Percentiles rank a stretch among this genome's conserved stretches.
phyloP scores from a whole-genome alignment of 2,329 filamentous ascomycete genomes.

The Xylaria arbuscula region DNA sequence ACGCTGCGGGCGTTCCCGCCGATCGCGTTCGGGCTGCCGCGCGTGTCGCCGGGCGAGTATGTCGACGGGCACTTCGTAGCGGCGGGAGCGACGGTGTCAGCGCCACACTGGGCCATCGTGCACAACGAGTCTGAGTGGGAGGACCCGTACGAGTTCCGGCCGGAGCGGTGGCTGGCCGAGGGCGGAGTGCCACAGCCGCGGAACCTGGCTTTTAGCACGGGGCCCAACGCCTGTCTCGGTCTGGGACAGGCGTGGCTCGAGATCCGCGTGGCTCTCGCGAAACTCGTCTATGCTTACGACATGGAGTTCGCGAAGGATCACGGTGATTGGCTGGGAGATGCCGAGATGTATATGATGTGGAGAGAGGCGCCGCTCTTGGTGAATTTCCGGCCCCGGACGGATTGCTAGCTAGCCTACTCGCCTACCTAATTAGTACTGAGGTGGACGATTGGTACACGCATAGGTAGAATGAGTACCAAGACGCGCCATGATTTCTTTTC shows the following conservation, averaged over 20 bases:
- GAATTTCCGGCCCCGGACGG: conserved; percentile 33
- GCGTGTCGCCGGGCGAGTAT: conserved; percentile 42
- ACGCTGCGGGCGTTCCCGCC: conserved; percentile 44
- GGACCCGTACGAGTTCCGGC: conserved; percentile 41
- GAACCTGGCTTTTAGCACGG: conserved; percentile 43
- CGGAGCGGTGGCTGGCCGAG: conserved; percentile 44
- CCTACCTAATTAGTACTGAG: background rate
- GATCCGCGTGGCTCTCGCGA: conserved; percentile 45
- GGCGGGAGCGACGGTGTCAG: conserved; percentile 41
- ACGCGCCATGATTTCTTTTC: too few species aligned
- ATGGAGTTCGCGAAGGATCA: conserved; percentile 36
- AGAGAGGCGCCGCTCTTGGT: conserved; percentile 44
- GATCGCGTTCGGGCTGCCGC: conserved; percentile 44
- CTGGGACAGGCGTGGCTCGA: conserved; percentile 46
- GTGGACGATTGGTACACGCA: background rate
- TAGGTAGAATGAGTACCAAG: background rate
- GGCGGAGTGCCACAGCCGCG: conserved; percentile 25
- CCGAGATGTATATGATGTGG: conserved; percentile 46
- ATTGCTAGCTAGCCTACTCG: background rate
- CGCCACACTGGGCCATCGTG: conserved; percentile 41
- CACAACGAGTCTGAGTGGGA: conserved; percentile 43
- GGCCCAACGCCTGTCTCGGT: conserved; percentile 44
- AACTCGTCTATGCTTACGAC: conserved; percentile 44
- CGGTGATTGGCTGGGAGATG: conserved; percentile 41
- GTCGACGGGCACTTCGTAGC: conserved; percentile 45